Base-by-base conservation (phyloP, 345 rosid genomes). In the Moricandia arvensis region DNA sequence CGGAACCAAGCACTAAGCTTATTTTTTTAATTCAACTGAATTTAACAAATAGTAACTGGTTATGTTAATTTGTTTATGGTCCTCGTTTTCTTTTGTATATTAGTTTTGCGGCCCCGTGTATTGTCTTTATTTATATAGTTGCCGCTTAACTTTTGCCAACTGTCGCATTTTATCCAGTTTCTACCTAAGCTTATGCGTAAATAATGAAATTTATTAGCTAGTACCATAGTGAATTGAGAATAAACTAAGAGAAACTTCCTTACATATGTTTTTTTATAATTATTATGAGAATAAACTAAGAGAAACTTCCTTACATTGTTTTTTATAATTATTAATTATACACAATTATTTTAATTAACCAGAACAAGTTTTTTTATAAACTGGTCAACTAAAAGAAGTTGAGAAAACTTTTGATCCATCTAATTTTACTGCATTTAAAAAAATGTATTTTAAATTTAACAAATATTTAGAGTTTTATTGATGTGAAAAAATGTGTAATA, bases 1-100 rank as follows among this genome's bases (percentile, higher is more conserved):
- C 58, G 74, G 79, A 74, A 76, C 79, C 47, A 29, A 75, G 69
- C 74, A 75, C 74, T 75, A 59, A 30, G 10, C 55, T 68, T 75
- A 15, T 21, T 75, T 69, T 75, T 69, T 58, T 5, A 33, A 34
- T 21, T 41, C 9, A 43, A 47, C 21, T 9, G 38, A 33, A 8
- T 41, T 16, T 53, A 51, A 38, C 53, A 66, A 43, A n/a, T 33
- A 11, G 33, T 57, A 27, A 0, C 24, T 27, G 54, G 24, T 57
- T 73, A 45, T 30, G 4, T 57, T 57, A 30, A 74, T 58, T 66
- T 33, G 9, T 0, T 4, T 45, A n/a, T 15, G 68, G 68, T 59
- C 79, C 73, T 75, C 45, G 3, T 45, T 67, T 66, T 12, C 18
- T 33, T 66, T 37, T 43, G 65, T 41, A 26, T 75, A 30, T 67